Base-by-base conservation (phyloP, 2,329 filamentous ascomycete species). In the Leptographium galeiforme region DNA sequence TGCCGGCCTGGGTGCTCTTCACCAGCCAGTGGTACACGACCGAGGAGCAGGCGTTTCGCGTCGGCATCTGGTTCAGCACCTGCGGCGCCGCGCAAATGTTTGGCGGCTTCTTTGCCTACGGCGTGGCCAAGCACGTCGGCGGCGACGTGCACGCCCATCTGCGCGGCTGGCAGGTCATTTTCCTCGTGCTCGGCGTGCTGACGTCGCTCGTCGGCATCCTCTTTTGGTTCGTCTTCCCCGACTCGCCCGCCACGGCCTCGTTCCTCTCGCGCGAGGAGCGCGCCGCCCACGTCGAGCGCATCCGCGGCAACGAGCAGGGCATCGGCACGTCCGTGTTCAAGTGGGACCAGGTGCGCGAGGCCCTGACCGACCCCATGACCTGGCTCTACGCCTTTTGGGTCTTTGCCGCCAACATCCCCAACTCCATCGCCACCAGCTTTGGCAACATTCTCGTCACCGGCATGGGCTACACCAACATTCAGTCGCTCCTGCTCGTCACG, bases 41-140 rank as follows among this genome's bases (percentile, higher is more conserved):
- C 19, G 57, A 58, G 51, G 56, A 57, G 49, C 53, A 55, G 45
- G 79, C 78, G 0, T 69, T 73, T 0, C 69, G 84, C 6, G 77
- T 76, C 1, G 76, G 75, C 2, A 76, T 85, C 52, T 87, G 84
- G 84, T 85, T 85, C 66, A 75, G 70, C 49, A 84, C 82, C 68
- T 62, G 61, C 44, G 63, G 68, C 18, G 40, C n/a, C 1, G 67
- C 63, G 1, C 67, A 70, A 57, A 68, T 71, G 46, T 53, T 70
- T 8, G 68, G 68, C 6, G 68, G 68, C 8, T 63, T 62, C 41
- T 61, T 71, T 6, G 53, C 68, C 2, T 71, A 71, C 47, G 69
- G 68, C 33, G 68, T 71, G 47, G 66, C 66, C 32, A 19, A 10
- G 19, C 51, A 53, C 34, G 57, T 58, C 7, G 57, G 63, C 48